phyloP scores from a whole-genome alignment of 2,329 filamentous ascomycete genomes.

The Trichophyton verrucosum region DNA sequence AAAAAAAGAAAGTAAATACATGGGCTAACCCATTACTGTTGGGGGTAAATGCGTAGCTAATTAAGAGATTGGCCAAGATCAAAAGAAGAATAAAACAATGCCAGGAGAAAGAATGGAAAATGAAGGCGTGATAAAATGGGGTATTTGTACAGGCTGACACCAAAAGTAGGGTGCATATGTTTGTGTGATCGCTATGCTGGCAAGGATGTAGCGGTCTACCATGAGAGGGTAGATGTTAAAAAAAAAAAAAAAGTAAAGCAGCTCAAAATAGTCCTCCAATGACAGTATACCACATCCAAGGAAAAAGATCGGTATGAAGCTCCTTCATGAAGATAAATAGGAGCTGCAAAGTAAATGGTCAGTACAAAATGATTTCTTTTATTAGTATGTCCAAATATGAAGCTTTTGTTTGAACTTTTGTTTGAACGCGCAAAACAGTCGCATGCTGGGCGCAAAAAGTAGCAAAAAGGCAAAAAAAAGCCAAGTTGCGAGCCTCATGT shows the following conservation, averaged over 20 bases:
- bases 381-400: not conserved
- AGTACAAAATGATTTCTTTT: not conserved
- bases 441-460: no score
- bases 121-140: not conserved
- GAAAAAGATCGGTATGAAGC: not conserved
- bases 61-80: slow-evolving; percentile 1
- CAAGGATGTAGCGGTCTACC: not conserved
- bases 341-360: not conserved
- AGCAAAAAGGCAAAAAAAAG: not conserved
- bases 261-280: not conserved
- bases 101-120: not conserved
- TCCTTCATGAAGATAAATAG: not conserved
- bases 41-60: not conserved
- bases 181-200: slow-evolving; percentile 1
- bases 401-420: not conserved
- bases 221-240: not conserved
- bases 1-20: not conserved
- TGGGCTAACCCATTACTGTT: not conserved
- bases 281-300: not conserved
- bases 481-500: not conserved
- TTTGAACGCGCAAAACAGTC: not conserved
- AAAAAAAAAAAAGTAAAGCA: not conserved
- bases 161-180: not conserved
- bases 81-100: not conserved
- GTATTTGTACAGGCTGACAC: slow-evolving; percentile 2